Base-by-base conservation (phyloP, 768 basidiomycete genomes). In the Lentinula detonsa region DNA sequence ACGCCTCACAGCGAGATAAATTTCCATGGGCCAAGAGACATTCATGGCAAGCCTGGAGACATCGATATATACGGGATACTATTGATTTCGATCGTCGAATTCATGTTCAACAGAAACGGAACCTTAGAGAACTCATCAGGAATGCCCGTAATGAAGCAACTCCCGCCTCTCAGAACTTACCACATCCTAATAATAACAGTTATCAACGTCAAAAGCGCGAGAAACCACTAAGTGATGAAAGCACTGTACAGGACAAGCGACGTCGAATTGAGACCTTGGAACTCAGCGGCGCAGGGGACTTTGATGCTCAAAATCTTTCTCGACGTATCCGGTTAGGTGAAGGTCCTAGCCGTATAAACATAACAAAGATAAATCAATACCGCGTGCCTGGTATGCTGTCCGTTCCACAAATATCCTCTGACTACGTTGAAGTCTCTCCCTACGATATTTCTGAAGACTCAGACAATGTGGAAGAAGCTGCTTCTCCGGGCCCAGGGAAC, bases 31-130 rank as follows among this genome's bases (percentile, higher is more conserved):
- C 37, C 5, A 28, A 10, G 7, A 23, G 55, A 16, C 55, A 56
- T n/a, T 31, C 55, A 11, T 56, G 55, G 55, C 55, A 56, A 39
- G 39, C 55, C 21, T 56, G 55, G 55, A 42, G 55, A 16, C 23
- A 37, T 43, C 55, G 55, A 5, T 56, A 56, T 21, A 23, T 37
- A 13, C 18, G 34, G 35, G 37, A 40, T 8, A 6, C 37, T 4
- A n/a, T 5, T 1, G 37, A 40, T 11, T 43, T 56, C 18, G 55
- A 40, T 13, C 55, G 55, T 42, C 37, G n/a, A n/a, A 33, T 56
- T 33, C 10, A n/a, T 16, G 5, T 55, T 5, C 53, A 55, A 13
- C 21, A 37, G 37, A 39, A 40, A 48, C 46, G 46, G 18, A 48
- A 48, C 11, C 46, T 48, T 4, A 48, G 18, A 9, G n/a, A 16